phyloP scores from a whole-genome alignment of 2,329 filamentous ascomycete species.

The Aspergillus proliferans region DNA sequence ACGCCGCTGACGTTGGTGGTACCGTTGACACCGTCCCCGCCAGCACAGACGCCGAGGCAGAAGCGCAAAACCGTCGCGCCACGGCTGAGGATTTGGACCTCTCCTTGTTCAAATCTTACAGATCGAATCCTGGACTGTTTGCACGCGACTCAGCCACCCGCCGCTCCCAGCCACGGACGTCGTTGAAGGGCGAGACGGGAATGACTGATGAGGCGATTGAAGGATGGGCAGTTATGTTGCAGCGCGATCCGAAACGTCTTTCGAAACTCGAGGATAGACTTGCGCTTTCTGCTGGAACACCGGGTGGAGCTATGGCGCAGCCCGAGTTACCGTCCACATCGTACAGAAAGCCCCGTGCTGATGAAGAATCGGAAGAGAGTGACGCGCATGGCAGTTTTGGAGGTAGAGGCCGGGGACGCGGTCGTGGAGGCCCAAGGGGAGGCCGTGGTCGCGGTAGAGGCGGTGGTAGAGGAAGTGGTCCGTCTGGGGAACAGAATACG shows the following conservation, averaged over 20 bases:
- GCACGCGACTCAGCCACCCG: conserved; percentile 65
- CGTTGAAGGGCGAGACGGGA: conserved; percentile 67
- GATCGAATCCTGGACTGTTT: conserved; percentile 60
- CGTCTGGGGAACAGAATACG: conserved; percentile 61
- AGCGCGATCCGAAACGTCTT: conserved; percentile 62
- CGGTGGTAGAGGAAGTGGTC: conserved; percentile 46
- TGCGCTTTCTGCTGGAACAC: conserved; percentile 55
- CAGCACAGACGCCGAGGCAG: conserved; percentile 44
- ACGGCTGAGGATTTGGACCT: conserved; percentile 53
- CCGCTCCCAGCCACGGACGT: conserved; percentile 55
- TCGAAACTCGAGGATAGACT: conserved; percentile 66
- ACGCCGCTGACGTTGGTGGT: conserved; percentile 83
- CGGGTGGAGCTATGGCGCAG: conserved; percentile 45
- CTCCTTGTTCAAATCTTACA: conserved; percentile 66
- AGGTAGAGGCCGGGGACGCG: conserved; percentile 35
- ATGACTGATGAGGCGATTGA: conserved; percentile 94
- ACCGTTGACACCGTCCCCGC: conserved; percentile 61
- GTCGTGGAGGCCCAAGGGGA: conserved; percentile 45
- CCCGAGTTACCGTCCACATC: conserved; percentile 58
- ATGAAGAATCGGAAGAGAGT: conserved; percentile 47
- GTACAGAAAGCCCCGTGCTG: conserved; percentile 45
- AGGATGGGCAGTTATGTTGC: conserved; percentile 86
- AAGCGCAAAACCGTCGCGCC: conserved; percentile 46
- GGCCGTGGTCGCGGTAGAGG: conserved; percentile 44
- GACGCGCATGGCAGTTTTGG: conserved; percentile 27